Percentiles rank a stretch among this genome's conserved stretches.
Evolutionary conservation across 2,329 filamentous ascomycete species (phyloP).

Genomic region (Mollisiaceae sp.): DNA sequence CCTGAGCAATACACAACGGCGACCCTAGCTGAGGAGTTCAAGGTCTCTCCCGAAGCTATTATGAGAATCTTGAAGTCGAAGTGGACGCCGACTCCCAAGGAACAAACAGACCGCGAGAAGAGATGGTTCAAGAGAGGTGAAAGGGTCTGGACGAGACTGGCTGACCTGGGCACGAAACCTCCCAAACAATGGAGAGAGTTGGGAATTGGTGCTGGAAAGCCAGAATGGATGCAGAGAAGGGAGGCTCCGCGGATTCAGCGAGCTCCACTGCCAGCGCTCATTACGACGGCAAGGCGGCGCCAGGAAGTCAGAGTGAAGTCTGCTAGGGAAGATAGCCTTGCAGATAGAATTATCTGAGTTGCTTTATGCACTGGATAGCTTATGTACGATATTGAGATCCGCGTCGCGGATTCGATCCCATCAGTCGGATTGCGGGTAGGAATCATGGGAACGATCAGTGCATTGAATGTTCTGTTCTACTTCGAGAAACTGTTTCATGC

Average conservation of each 20-base stretch:
- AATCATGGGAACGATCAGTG: constrained; percentile 13
- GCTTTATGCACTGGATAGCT: constrained; percentile 7
- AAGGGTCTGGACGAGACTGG: constrained; percentile 63
- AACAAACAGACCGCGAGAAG: constrained; percentile 61
- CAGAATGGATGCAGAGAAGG: constrained; percentile 23
- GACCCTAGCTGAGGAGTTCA: constrained; percentile 77
- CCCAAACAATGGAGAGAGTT: constrained; percentile 61
- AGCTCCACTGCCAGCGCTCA: constrained; percentile 24
- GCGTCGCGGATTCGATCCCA: not conserved
- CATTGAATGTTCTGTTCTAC: constrained; percentile 13
- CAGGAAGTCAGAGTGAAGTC: constrained; percentile 15
- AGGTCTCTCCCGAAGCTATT: constrained; percentile 86
- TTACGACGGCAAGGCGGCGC: constrained; percentile 32
- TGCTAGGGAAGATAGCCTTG: constrained; percentile 21
- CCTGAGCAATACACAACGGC: constrained; percentile 78
- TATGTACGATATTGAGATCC: constrained; percentile 13
- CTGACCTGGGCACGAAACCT: constrained; percentile 65
- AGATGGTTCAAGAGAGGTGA: constrained; percentile 67
- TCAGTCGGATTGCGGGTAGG: not conserved
- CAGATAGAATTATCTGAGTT: constrained; percentile 34
- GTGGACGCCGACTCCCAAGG: constrained; percentile 65
- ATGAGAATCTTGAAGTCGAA: constrained; percentile 84
- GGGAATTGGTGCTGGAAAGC: constrained; percentile 42
- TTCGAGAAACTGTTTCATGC: constrained; percentile 13
- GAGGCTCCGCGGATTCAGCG: not conserved